Conservation (phyloP, 495 filamentous ascomycete species). For the Oidiodendron maius region DNA sequence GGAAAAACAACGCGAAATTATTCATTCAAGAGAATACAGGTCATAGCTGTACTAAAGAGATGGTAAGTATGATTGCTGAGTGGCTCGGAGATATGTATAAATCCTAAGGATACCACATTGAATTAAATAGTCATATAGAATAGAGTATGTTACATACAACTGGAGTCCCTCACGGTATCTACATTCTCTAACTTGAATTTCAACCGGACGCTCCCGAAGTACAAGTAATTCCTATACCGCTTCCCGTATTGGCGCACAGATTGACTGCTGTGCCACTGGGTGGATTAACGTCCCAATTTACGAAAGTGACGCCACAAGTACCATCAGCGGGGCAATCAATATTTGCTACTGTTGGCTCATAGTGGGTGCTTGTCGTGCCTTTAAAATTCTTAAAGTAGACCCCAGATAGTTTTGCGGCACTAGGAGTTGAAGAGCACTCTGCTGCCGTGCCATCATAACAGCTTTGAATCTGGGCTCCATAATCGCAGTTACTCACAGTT, state of each 20-base stretch:
- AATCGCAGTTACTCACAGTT: slow-evolving; percentile 33
- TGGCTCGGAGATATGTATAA: slow-evolving; percentile 8
- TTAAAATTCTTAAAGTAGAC: slow-evolving; percentile 32
- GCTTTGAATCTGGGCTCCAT: slow-evolving; percentile 43
- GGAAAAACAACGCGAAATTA: slow-evolving; percentile 1
- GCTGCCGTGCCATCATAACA: slow-evolving; percentile 36
- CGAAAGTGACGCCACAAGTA: slow-evolving; percentile 32
- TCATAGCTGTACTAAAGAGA: slow-evolving; percentile 17
- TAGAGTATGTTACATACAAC: too few relatives aligned
- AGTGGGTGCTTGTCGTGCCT: slow-evolving; percentile 34
- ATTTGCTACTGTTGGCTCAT: slow-evolving; percentile 33
- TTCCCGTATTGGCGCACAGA: slow-evolving; percentile 36
- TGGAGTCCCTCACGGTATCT: too few relatives aligned
- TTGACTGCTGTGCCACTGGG: slow-evolving; percentile 29
- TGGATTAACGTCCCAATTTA: slow-evolving; percentile 27
- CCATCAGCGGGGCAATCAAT: slow-evolving; percentile 34
- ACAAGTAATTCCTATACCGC: slow-evolving; percentile 30
- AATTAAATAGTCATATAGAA: too few relatives aligned
- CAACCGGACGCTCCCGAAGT: slow-evolving; percentile 34
- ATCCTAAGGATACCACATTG: too few relatives aligned
- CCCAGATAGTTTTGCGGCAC: slow-evolving; percentile 28
- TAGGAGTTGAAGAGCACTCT: slow-evolving; percentile 34
- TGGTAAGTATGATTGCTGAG: slow-evolving; percentile 14
- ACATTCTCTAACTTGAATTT: too few relatives aligned
- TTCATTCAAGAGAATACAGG: slow-evolving; percentile 17